Conservation (phyloP, 768 basidiomycete genomes). For the Leccinum truebloodii region DNA sequence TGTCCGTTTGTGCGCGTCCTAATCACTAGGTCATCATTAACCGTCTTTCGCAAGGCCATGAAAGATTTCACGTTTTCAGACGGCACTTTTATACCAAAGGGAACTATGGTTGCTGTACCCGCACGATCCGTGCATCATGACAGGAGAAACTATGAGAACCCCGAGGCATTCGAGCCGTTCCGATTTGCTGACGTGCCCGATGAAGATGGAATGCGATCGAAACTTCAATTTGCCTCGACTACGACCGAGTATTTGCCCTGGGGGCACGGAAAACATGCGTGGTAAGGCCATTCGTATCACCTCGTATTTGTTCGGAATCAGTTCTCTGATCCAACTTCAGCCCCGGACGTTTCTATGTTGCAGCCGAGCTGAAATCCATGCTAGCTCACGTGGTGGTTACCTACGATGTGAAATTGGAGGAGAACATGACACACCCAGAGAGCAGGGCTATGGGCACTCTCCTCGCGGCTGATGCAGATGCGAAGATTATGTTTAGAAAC, state of each 20-base stretch:
- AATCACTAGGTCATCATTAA: background rate
- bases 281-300: conserved; percentile 1
- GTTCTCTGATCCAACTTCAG: background rate
- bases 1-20: conserved; percentile 21
- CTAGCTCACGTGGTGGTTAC: conserved; percentile 14
- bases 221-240: conserved; percentile 37
- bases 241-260: conserved; percentile 37
- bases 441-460: background rate
- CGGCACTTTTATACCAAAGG: conserved; percentile 40
- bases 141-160: conserved; percentile 29
- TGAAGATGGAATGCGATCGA: conserved; percentile 30
- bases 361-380: conserved; percentile 12
- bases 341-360: conserved; percentile 20
- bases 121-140: conserved; percentile 24
- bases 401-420: conserved; percentile 12
- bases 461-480: background rate
- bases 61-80: conserved; percentile 39
- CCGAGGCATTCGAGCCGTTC: conserved; percentile 18
- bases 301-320: background rate
- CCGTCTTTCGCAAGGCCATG: conserved; percentile 25
- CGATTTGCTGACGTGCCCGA: conserved; percentile 27
- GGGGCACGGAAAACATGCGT: conserved; percentile 30
- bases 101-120: conserved; percentile 26
- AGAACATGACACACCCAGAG: background rate
- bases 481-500: conserved; percentile 7